Conservation (phyloP, 108 stramenopile genomes). For the Nannochloropsis gaditana region DNA sequence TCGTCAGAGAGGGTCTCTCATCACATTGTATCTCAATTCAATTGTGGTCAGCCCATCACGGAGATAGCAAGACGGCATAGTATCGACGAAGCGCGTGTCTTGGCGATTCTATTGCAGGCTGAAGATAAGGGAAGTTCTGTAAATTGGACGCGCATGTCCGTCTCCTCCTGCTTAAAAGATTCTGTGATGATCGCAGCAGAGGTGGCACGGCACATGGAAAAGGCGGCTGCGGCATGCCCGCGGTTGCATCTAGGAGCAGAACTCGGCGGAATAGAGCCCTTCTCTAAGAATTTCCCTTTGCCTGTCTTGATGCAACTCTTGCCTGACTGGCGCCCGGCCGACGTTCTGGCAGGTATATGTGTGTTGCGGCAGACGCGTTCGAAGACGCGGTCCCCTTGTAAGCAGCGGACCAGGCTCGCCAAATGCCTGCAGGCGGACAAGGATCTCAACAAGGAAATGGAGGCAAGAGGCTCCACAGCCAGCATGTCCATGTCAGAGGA, state of each 20-base stretch:
- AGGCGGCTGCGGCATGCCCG: background rate
- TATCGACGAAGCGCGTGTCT: background rate
- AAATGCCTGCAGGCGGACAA: too few relatives aligned
- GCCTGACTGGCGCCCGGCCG: background rate
- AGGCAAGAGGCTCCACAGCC: too few relatives aligned
- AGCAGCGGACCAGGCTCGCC: too few relatives aligned
- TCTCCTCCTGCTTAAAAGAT: conserved; percentile 17
- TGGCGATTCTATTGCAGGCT: background rate
- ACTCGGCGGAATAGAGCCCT: background rate
- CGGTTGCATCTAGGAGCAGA: background rate
- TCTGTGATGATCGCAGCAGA: conserved; percentile 11
- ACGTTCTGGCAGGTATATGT: background rate
- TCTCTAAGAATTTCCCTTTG: background rate
- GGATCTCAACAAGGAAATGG: too few relatives aligned
- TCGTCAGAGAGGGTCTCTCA: background rate
- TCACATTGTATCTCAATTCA: background rate
- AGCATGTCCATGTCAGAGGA: too few relatives aligned
- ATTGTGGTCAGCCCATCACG: background rate
- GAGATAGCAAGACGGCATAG: background rate
- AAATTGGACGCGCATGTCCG: background rate
- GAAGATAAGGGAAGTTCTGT: background rate
- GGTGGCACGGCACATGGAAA: conserved; percentile 1
- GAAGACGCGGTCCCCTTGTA: too few relatives aligned
- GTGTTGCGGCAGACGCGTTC: background rate
- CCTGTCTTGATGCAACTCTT: background rate